Evolutionary conservation across 805 yeast species (phyloP), one percentile per base, ranked within the genome.

Genomic region (Metschnikowia similis): DNA sequence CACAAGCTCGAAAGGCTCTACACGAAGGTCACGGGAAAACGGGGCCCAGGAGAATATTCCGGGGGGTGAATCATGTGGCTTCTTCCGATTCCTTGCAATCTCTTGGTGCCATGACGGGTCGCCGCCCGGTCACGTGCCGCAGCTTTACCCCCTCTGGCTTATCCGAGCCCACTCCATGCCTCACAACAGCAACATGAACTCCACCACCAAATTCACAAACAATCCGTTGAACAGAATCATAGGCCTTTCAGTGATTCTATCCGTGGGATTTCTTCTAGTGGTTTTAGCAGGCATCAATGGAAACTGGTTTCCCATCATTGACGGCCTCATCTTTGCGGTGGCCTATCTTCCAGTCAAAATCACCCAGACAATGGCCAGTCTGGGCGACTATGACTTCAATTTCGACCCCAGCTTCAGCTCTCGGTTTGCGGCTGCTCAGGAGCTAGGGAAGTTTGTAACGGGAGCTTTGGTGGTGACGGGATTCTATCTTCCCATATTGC

Each of bases 231-330:
- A 88, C 49, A 85, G 83, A 62, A 86, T 89, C 59, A 85, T 89
- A 39, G 84, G 85, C 13, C 80, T 89, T 16, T 81, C 94, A 13
- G 76, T 84, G 36, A 83, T 91, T 41, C 76, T 92, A 30, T 94
- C 98, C 0, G 77, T 89, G 56, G 99, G 99, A 6, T 92, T 92
- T 60, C 79, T 94, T 34, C 74, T 94, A 55, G 89, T 91, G 40
- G 87, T 92, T 27, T 74, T 94, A 32, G 89, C 96, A 41, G 90
- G 96, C 47, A 75, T 94, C 10, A 89, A 82, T 71, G 87, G 88
- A 43, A 90, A 89, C 66, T 94, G 97, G 95, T 82, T 85, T 61
- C 98, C 99, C 35, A 76, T 92, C 50, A 77, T 85, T 35, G 89
- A 87, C 56, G 76, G 77, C 6, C 44, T 72, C 26, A 62, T 72